Evolutionary conservation across 2,329 filamentous ascomycete genomes (phyloP), one percentile per base, ranked within the genome.

Genomic region (Diaporthe citri): DNA sequence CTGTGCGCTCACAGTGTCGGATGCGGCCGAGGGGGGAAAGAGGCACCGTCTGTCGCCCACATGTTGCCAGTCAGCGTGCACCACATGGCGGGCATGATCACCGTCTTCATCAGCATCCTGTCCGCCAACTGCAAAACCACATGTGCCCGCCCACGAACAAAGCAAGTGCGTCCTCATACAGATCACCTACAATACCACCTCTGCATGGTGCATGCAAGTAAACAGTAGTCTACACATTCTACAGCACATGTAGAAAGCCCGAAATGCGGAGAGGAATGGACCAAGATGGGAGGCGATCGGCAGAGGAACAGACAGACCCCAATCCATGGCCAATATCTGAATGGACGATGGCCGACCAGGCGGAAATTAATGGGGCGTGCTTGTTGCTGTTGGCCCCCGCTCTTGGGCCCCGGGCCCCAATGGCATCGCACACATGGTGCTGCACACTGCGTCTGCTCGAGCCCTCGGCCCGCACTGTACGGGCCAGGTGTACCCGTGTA

Each of bases 281-380:
- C 31, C 64, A 67, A 48, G 64, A 28, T 55, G 64, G 64, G 46
- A 22, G 64, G 64, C 46, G 64, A 69, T 69, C 64, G 64, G 64
- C 64, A 69, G 13, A 13, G 55, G 48, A 34, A 48, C 62, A 41
- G 64, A 69, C 64, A 41, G 31, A 48, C 43, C 43, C 46, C 43
- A 51, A 67, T 67, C 62, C 62, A 34, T 51, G 62, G 64, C 34
- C 64, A 69, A 55, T 69, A 55, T 41, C 46, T 69, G 64, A 69
- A 13, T 69, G 64, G 64, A 69, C 64, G 64, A 69, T 69, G 64
- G 64, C 64, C 64, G 64, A 55, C 48, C 64, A 69, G 48, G 64
- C 64, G 64, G 64, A 69, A 69, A 69, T 69, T 55, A 69, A 69
- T 69, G 64, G 64, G 64, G 10, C 52, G 10, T 69, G 64, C 48